Evolutionary conservation across 179 eudicot species (phyloP), one percentile per base, ranked within the genome.

Genomic region (Spinacia oleracea): DNA sequence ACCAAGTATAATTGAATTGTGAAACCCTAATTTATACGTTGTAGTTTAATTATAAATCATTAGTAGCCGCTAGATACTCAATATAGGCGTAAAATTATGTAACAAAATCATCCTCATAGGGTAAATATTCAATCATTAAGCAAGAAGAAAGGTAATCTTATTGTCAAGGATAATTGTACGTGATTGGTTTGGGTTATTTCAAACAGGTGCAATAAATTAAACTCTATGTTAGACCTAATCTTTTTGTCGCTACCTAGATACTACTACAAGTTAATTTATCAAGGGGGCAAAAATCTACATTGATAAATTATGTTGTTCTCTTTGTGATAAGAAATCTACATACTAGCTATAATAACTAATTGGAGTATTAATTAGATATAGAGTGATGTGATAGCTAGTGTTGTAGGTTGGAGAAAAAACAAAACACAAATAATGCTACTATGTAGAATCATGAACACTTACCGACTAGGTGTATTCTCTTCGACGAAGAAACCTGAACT

Each of bases 231-330:
- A 78, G 84, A 59, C 59, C 76, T 29, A 78, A 78, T 82, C 72
- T 82, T 74, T 59, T 74, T 79, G 82, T 79, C 82, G n/a, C 50
- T 70, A 75, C 46, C 20, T 71, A 71, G 38, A 0, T 27, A 74
- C 18, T 69, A 69, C 73, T 70, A 71, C 48, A 45, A 69, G 1
- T 45, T 38, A 51, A 40, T 45, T 38, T 35, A 40, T 25, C 4
- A n/a, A 53, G 77, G 85, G 63, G 63, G 63, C 79, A 79, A 74
- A 46, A 58, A 74, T 46, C 76, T 59, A 45, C 23, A 40, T 45
- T 70, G 42, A 53, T 74, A 64, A 51, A 77, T 40, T 10, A 78
- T 69, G 76, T 78, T 82, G n/a, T 50, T 50, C 31, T n/a, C 45
- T 50, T 74, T 59, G 50, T 51, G 70, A 34, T 51, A n/a, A 23